Conservation (phyloP, 1,139 yeast species). For the Chernovozyma aurita region DNA sequence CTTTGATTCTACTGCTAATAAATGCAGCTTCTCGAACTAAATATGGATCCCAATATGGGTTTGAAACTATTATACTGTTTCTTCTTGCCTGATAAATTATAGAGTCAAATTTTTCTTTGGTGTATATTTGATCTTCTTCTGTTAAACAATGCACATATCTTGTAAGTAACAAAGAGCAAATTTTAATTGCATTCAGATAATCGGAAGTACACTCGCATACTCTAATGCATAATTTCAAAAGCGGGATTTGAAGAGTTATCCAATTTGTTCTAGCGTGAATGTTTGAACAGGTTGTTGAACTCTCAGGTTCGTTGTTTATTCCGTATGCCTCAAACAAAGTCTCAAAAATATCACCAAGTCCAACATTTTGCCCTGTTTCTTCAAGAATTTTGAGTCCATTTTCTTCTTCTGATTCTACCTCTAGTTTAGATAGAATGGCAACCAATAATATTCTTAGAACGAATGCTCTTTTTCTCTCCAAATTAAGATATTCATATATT, state of each 20-base stretch:
- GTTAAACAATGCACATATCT: slow-evolving; percentile 49
- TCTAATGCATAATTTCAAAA: slow-evolving; percentile 51
- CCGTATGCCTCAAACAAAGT: slow-evolving; percentile 41
- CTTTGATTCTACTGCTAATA: slow-evolving; percentile 17
- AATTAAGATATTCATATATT: slow-evolving; percentile 57
- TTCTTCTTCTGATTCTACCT: slow-evolving; percentile 11
- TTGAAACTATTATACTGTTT: slow-evolving; percentile 13
- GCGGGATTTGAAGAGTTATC: slow-evolving; percentile 54
- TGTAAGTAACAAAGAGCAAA: slow-evolving; percentile 51
- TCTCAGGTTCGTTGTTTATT: slow-evolving; percentile 29
- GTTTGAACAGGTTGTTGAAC: slow-evolving; percentile 18
- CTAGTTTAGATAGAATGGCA: slow-evolving; percentile 44
- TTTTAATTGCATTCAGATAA: slow-evolving; percentile 38
- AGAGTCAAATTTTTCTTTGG: slow-evolving; percentile 24
- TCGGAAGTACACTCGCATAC: slow-evolving; percentile 52
- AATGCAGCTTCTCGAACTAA: slow-evolving; percentile 50
- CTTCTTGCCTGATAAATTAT: slow-evolving; percentile 16
- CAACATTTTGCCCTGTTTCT: slow-evolving; percentile 4
- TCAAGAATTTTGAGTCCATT: slow-evolving; percentile 6
- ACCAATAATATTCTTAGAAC: slow-evolving; percentile 58
- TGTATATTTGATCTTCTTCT: slow-evolving; percentile 30
- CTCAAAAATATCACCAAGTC: slow-evolving; percentile 30
- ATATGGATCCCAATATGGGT: slow-evolving; percentile 69
- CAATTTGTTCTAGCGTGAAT: slow-evolving; percentile 31
- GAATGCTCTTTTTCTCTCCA: slow-evolving; percentile 66